Conservation (phyloP, 805 yeast species). For the Yamadazyma scolyti region DNA sequence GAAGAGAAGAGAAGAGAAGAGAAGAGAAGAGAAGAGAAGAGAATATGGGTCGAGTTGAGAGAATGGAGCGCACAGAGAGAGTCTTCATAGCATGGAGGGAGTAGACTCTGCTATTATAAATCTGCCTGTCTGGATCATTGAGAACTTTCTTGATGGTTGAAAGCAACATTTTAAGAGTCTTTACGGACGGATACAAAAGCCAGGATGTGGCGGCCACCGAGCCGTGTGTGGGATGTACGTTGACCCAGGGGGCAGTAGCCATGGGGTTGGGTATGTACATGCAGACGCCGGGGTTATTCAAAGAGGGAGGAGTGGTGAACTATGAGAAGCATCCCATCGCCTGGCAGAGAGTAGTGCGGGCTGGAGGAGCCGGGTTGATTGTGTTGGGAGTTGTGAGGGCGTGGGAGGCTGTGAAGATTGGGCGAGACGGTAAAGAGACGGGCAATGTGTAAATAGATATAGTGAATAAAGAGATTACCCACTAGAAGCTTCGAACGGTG, state of each 20-base stretch:
- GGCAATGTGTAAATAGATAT: too few relatives aligned
- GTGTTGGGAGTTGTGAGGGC: constrained; percentile 33
- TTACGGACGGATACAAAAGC: constrained; percentile 1
- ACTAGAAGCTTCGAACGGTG: too few relatives aligned
- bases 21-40: too few relatives aligned
- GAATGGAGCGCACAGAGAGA: too few relatives aligned
- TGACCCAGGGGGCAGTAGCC: constrained; percentile 30
- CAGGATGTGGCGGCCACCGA: constrained; percentile 6
- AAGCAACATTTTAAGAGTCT: constrained; percentile 11
- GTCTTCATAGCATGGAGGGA: too few relatives aligned
- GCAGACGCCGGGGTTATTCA: constrained; percentile 23
- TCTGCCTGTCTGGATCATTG: too few relatives aligned
- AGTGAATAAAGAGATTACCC: too few relatives aligned
- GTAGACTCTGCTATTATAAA: too few relatives aligned
- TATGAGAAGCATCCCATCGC: constrained; percentile 32
- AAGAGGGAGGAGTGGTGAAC: constrained; percentile 28
- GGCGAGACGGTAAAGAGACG: too few relatives aligned
- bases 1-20: too few relatives aligned
- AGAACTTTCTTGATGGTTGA: constrained; percentile 9
- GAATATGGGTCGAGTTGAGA: too few relatives aligned
- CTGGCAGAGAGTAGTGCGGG: constrained; percentile 36
- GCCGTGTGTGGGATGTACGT: constrained; percentile 36
- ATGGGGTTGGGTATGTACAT: constrained; percentile 34
- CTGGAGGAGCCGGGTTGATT: constrained; percentile 28
- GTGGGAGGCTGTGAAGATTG: neutral